Evolutionary conservation across 257 asterid species (phyloP).

Genomic region (Eustoma russellianum): DNA sequence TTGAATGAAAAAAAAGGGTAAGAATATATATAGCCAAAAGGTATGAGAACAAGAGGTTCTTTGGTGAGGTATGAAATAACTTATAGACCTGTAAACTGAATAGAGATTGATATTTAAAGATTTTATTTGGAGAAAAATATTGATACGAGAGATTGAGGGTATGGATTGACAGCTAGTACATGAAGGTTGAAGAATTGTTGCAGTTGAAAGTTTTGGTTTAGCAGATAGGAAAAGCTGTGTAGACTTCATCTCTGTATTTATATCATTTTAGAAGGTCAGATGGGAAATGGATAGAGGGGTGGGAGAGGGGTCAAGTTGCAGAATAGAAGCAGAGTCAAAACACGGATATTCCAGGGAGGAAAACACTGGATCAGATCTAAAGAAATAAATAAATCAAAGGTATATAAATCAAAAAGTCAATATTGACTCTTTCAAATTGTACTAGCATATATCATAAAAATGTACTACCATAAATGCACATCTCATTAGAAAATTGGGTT

Average conservation of each 20-base stretch:
- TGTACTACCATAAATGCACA: no score
- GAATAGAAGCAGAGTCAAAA: constrained; percentile 23
- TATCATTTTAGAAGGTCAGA: constrained; percentile 3
- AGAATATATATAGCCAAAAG: no score
- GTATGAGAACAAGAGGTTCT: no score
- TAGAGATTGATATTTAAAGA: neutral
- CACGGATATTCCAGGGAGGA: constrained; percentile 20
- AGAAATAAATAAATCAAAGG: constrained; percentile 1
- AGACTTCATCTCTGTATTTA: neutral
- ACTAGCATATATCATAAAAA: no score
- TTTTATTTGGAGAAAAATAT: no score
- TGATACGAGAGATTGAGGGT: neutral
- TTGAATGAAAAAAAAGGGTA: no score
- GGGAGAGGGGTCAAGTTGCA: constrained; percentile 13
- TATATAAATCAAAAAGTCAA: no score
- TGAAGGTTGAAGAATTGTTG: no score
- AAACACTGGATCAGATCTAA: neutral
- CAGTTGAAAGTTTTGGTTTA: constrained; percentile 1
- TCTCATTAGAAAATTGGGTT: no score
- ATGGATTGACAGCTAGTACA: neutral
- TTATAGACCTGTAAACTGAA: neutral
- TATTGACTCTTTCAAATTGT: no score
- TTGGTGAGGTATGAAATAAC: neutral
- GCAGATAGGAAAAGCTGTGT: neutral
- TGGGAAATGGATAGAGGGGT: constrained; percentile 5